Percentiles rank a stretch among this genome's conserved stretches.
These are phyloP conservation scores for Aphanomyces stellatus DNA, from an alignment of 352 stramenopile species.

Conservation along the genomic window DNA sequence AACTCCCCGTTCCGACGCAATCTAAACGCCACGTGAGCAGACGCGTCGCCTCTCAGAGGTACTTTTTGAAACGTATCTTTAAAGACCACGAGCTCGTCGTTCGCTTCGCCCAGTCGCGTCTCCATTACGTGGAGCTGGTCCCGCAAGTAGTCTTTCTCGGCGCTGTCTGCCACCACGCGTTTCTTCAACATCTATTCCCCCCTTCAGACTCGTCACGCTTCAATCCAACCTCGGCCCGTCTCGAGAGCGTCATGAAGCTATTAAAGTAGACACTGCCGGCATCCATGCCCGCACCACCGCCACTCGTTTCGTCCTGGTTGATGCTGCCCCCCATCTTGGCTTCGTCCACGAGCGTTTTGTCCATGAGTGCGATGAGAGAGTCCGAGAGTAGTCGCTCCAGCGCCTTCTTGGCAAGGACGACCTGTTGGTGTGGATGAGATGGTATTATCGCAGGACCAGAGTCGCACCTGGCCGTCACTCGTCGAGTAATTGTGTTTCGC, in stretches of 20 bases:
- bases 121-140: neutral
- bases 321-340: neutral
- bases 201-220: neutral
- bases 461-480: neutral
- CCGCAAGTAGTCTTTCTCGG: neutral
- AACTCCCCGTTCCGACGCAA: neutral
- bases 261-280: constrained; percentile 36
- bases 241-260: constrained; percentile 36
- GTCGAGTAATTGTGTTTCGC: too few species aligned
- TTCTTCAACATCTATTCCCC: neutral
- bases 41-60: neutral
- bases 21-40: neutral
- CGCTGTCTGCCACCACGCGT: neutral
- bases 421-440: constrained; percentile 12
- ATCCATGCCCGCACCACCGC: constrained; percentile 30
- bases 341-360: constrained; percentile 14
- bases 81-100: constrained; percentile 19
- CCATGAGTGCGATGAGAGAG: constrained; percentile 26
- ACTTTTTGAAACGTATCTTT: neutral
- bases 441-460: neutral
- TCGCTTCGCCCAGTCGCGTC: neutral
- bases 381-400: constrained; percentile 30
- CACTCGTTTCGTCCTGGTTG: neutral
- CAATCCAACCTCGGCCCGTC: constrained; percentile 36
- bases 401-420: constrained; percentile 26